These are phyloP conservation scores for Rhodosporidiobolus sp. DNA, from an alignment of 768 basidiomycete genomes.

Conservation along the genomic window DNA sequence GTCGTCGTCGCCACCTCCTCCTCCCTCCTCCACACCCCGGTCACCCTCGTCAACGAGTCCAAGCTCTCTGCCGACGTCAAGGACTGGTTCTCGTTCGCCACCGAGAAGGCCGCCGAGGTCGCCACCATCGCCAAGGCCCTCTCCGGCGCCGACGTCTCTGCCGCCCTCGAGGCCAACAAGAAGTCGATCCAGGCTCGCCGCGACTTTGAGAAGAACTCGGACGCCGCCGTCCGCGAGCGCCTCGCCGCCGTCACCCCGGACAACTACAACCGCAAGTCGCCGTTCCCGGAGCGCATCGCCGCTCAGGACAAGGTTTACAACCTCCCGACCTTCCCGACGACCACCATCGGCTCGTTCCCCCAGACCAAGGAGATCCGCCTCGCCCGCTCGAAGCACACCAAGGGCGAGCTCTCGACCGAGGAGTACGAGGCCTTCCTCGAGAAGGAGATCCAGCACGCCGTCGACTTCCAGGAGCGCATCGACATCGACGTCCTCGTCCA, in stretches of 20 bases:
- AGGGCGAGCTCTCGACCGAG: constrained; percentile 76
- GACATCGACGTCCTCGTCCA: constrained; percentile 97
- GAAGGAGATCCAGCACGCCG: constrained; percentile 89
- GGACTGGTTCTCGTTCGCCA: constrained; percentile 98
- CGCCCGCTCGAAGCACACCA: constrained; percentile 90
- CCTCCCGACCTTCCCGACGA: constrained; percentile 79
- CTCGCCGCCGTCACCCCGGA: constrained; percentile 85
- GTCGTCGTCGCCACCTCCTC: constrained; percentile 94
- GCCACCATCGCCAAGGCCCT: constrained; percentile 77
- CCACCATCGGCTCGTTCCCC: constrained; percentile 50
- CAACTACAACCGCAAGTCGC: constrained; percentile 79
- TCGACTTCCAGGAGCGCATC: constrained; percentile 93
- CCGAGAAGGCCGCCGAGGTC: constrained; percentile 92
- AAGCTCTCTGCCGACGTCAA: constrained; percentile 82
- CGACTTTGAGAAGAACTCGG: constrained; percentile 86
- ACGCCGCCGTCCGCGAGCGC: constrained; percentile 91
- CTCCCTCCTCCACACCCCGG: constrained; percentile 95
- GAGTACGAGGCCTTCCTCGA: constrained; percentile 98
- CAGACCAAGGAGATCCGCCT: constrained; percentile 99
- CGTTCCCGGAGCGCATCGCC: constrained; percentile 80
- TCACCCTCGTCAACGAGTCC: constrained; percentile 87
- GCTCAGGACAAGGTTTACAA: constrained; percentile 82
- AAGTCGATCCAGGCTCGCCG: constrained; percentile 88
- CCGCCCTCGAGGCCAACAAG: constrained; percentile 83
- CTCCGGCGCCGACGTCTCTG: constrained; percentile 65